A percentile compares a stretch with the other conserved stretches of the same genome.
Conservation (phyloP, 1,284 basidiomycete species). For the Mycena citricolor region DNA sequence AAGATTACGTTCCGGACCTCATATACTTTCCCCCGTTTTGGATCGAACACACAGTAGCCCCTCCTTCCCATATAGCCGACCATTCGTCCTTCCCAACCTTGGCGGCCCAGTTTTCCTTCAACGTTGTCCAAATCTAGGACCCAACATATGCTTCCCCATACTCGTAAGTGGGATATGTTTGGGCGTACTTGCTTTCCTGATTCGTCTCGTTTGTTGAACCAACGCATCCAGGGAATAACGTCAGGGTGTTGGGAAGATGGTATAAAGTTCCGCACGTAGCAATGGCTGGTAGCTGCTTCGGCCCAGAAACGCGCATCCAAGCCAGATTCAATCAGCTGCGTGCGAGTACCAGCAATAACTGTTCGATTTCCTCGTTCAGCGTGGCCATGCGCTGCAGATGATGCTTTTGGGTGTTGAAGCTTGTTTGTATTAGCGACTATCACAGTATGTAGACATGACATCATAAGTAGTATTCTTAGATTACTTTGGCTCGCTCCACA, state of each 20-base stretch:
- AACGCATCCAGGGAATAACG: no score
- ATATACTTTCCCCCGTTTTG: not conserved
- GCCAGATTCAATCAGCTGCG: no score
- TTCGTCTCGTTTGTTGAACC: no score
- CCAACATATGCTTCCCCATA: conserved; percentile 17
- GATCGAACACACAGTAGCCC: conserved; percentile 15
- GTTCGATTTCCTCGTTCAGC: conserved; percentile 15
- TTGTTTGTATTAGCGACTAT: no score
- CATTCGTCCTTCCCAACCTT: conserved; percentile 17
- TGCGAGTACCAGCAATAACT: conserved; percentile 5
- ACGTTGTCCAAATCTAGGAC: conserved; percentile 15
- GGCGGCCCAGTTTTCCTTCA: conserved; percentile 15
- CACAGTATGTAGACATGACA: no score
- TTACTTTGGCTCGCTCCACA: no score
- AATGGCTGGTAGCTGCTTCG: conserved; percentile 15
- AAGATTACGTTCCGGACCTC: conserved; percentile 13
- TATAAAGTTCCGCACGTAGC: conserved; percentile 11
- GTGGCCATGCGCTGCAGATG: conserved; percentile 16
- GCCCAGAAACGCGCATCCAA: conserved; percentile 16
- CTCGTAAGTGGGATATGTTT: conserved; percentile 12
- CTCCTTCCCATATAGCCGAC: conserved; percentile 18
- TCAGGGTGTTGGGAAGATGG: no score
- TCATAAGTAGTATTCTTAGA: no score
- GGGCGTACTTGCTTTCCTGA: no score
- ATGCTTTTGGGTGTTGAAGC: no score